phyloP scores from a whole-genome alignment of 1,284 basidiomycete species.

The Sanghuangporus weigelae region DNA sequence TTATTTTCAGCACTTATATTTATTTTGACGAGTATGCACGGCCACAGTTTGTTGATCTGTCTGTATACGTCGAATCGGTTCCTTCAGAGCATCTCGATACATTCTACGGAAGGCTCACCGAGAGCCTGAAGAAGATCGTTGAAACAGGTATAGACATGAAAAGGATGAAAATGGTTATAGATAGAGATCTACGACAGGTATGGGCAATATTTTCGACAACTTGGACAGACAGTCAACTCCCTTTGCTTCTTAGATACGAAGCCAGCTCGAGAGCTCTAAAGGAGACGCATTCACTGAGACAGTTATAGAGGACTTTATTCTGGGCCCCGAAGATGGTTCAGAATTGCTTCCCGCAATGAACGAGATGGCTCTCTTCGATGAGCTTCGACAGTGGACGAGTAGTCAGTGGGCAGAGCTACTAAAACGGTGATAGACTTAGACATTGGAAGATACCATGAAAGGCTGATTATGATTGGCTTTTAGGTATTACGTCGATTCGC shows the following conservation, averaged over 20 bases:
- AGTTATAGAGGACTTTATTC: slow-evolving; percentile 85
- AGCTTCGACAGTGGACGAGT: slow-evolving; percentile 67
- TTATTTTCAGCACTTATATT: slow-evolving; percentile 63
- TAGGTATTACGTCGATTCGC: slow-evolving; percentile 76
- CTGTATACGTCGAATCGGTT: slow-evolving; percentile 80
- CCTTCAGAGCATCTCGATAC: slow-evolving; percentile 74
- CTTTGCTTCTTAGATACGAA: slow-evolving; percentile 49
- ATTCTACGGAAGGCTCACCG: slow-evolving; percentile 68
- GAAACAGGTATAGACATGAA: slow-evolving; percentile 86
- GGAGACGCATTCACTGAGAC: slow-evolving; percentile 70
- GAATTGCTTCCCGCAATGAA: slow-evolving; percentile 74
- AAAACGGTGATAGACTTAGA: slow-evolving; percentile 47
- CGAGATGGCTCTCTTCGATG: slow-evolving; percentile 71
- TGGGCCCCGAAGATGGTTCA: slow-evolving; percentile 81
- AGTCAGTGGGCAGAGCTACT: slow-evolving; percentile 81
- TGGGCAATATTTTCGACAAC: slow-evolving; percentile 10
- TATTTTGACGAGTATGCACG: slow-evolving; percentile 78
- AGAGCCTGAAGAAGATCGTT: slow-evolving; percentile 69
- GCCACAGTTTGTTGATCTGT: slow-evolving; percentile 71
- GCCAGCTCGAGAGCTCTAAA: slow-evolving; percentile 69
- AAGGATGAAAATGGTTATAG: slow-evolving; percentile 84
- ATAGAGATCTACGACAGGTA: slow-evolving; percentile 85
- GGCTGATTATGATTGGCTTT: not conserved
- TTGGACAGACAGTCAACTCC: not conserved
- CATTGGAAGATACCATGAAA: not conserved